A percentile compares a stretch with the other conserved stretches of the same genome.
phyloP scores from a whole-genome alignment of 2,329 filamentous ascomycete genomes.

The Hansfordia pulvinata region DNA sequence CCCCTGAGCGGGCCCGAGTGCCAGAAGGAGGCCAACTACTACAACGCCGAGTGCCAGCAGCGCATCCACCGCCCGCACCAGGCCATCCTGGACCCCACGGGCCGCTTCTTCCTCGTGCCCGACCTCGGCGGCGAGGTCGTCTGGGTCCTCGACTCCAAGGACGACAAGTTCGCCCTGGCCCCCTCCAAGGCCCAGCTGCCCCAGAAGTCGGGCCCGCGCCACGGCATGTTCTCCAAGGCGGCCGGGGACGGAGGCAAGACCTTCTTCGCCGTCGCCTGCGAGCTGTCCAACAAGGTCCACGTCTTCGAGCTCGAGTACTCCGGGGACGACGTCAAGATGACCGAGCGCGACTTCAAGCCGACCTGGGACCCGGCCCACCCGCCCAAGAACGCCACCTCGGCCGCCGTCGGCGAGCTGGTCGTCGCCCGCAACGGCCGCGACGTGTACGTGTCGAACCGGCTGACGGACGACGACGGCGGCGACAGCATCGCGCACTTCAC shows the following conservation, averaged over 20 bases:
- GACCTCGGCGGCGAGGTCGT: slow-evolving; percentile 36
- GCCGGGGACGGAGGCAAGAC: slow-evolving; percentile 14
- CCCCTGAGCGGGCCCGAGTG: too few species aligned
- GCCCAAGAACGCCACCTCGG: slow-evolving; percentile 20
- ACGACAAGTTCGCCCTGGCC: slow-evolving; percentile 23
- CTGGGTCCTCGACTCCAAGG: slow-evolving; percentile 27
- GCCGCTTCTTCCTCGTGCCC: slow-evolving; percentile 32
- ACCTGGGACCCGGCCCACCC: slow-evolving; percentile 22
- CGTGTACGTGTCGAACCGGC: slow-evolving; percentile 37
- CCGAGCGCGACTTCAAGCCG: slow-evolving; percentile 21
- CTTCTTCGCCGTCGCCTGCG: slow-evolving; percentile 33
- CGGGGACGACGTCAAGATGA: slow-evolving; percentile 20
- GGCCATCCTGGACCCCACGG: slow-evolving; percentile 30
- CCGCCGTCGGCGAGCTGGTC: slow-evolving; percentile 30
- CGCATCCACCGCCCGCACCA: slow-evolving; percentile 28
- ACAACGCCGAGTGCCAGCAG: too few species aligned
- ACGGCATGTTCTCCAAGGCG: slow-evolving; percentile 31
- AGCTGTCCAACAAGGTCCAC: slow-evolving; percentile 28
- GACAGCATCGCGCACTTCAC: slow-evolving; percentile 35
- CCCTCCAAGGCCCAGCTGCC: slow-evolving; percentile 18
- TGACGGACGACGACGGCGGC: slow-evolving; percentile 24
- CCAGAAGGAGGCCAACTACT: too few species aligned
- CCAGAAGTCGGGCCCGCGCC: slow-evolving; percentile 32
- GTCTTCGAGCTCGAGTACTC: slow-evolving; percentile 27
- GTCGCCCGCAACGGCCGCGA: slow-evolving; percentile 25